A percentile compares a stretch with the other conserved stretches of the same genome.
Conservation (phyloP, 176 grass and related monocot species). For the Musa beccarii region DNA sequence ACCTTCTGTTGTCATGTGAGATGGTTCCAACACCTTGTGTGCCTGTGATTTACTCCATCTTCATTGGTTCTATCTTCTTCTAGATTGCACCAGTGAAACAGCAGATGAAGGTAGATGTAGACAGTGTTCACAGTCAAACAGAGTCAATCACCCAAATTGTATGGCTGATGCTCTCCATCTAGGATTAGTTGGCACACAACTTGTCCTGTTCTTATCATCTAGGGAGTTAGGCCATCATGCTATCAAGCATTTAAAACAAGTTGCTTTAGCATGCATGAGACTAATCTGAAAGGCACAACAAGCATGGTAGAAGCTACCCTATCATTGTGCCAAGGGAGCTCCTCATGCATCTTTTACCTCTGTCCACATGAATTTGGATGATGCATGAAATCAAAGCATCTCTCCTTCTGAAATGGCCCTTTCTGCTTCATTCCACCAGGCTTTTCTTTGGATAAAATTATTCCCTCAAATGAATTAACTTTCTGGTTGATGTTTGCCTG, state of each 20-base stretch:
- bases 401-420: background rate
- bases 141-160: background rate
- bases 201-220: background rate
- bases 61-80: too few relatives aligned
- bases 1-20: background rate
- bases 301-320: background rate
- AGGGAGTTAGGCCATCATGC: background rate
- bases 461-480: background rate
- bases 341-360: background rate
- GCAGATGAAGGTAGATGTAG: background rate
- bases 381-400: background rate
- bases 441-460: background rate
- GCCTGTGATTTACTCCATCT: too few relatives aligned
- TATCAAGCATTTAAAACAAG: background rate
- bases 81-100: background rate
- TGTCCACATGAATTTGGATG: background rate
- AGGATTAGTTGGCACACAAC: background rate
- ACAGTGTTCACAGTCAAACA: background rate
- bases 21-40: too few relatives aligned
- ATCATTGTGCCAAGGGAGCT: background rate
- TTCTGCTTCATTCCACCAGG: background rate
- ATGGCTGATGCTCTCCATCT: background rate
- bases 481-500: background rate
- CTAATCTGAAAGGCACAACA: background rate
- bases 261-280: background rate